These are phyloP conservation scores for Corchorus olitorius DNA, from an alignment of 345 rosid species.

Conservation along the genomic window DNA sequence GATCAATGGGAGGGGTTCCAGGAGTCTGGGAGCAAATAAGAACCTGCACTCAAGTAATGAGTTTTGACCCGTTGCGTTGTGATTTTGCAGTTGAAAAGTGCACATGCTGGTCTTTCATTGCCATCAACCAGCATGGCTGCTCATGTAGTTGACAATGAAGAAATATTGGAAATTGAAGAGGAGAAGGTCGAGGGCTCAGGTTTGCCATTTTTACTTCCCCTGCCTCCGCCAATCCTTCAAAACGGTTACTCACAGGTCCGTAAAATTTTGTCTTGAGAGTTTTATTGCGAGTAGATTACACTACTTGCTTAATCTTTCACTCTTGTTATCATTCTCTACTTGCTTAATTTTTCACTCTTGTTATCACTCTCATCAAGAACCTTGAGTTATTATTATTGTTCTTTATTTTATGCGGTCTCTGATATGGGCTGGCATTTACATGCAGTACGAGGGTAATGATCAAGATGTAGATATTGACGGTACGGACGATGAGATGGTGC, in stretches of 20 bases:
- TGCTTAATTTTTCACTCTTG: not conserved
- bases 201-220: conserved; percentile 47
- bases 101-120: conserved; percentile 32
- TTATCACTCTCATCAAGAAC: not conserved
- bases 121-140: conserved; percentile 81
- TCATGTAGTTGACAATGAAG: conserved; percentile 50
- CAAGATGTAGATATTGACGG: conserved; percentile 44
- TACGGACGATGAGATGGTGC: conserved; percentile 32
- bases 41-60: not conserved
- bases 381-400: not conserved
- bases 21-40: not conserved
- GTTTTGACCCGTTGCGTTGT: not conserved
- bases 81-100: conserved; percentile 39
- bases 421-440: not conserved
- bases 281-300: not conserved
- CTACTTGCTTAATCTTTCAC: not conserved
- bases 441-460: conserved; percentile 51
- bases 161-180: conserved; percentile 50
- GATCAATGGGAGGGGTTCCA: not conserved
- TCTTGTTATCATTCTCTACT: not conserved
- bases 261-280: not conserved
- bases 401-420: not conserved
- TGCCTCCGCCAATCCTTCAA: conserved; percentile 45
- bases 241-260: conserved; percentile 49
- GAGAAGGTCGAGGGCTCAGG: conserved; percentile 48